phyloP scores from a whole-genome alignment of 306 rosid genomes.

The Crotalaria pallida region DNA sequence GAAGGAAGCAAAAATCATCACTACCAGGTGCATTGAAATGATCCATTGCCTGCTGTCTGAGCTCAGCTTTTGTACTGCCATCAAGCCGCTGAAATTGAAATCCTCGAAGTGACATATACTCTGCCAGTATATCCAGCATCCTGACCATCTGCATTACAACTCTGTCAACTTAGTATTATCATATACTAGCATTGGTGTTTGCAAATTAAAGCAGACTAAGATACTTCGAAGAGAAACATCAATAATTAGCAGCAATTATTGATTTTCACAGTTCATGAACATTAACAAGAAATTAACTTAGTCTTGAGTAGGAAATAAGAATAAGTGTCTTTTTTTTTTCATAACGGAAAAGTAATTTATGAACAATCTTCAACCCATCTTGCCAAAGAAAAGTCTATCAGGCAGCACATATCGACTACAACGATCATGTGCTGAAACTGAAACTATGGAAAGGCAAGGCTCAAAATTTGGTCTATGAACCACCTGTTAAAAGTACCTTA shows the following conservation, averaged over 20 bases:
- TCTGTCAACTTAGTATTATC: constrained; percentile 10
- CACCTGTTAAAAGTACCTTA: background rate
- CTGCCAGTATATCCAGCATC: constrained; percentile 91
- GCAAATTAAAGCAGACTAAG: background rate
- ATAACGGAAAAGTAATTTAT: too few species aligned
- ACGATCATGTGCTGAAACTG: background rate
- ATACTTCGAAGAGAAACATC: background rate
- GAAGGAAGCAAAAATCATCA: constrained; percentile 99
- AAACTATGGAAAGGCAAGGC: background rate
- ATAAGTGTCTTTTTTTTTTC: too few species aligned
- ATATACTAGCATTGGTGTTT: background rate
- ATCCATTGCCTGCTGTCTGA: constrained; percentile 99
- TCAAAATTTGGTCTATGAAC: background rate
- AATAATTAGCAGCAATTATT: background rate
- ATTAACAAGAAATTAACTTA: too few species aligned
- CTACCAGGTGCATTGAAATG: constrained; percentile 99
- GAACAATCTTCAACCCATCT: too few species aligned
- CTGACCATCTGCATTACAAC: constrained; percentile 84
- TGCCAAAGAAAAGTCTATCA: background rate
- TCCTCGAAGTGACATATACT: constrained; percentile 88
- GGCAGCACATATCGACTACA: background rate
- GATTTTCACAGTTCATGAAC: constrained; percentile 4
- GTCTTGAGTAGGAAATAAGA: too few species aligned
- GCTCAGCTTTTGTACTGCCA: constrained; percentile 96
- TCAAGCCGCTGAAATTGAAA: constrained; percentile 98